These are phyloP conservation scores for Grosmannia huntii DNA, from an alignment of 2,329 filamentous ascomycete genomes.

Conservation along the genomic window DNA sequence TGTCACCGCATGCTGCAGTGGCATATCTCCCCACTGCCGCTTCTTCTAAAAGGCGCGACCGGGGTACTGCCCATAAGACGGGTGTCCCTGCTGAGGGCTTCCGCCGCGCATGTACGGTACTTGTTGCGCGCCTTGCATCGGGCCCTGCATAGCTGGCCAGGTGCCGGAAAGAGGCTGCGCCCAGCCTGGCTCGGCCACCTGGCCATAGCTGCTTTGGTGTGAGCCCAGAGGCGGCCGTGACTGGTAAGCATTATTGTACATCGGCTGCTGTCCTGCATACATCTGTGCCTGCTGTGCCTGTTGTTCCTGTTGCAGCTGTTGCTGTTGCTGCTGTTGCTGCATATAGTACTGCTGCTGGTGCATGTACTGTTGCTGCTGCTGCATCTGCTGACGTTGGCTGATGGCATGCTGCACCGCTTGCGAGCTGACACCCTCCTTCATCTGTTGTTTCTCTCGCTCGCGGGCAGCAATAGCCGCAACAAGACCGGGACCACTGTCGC, in stretches of 20 bases:
- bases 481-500: slow-evolving; percentile 46
- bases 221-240: slow-evolving; percentile 11
- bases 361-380: slow-evolving; percentile 32
- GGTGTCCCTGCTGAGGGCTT: background rate
- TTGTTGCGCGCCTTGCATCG: slow-evolving; percentile 8
- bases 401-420: slow-evolving; percentile 64
- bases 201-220: slow-evolving; percentile 1
- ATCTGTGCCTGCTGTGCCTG: slow-evolving; percentile 6
- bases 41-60: slow-evolving; percentile 20
- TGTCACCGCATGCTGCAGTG: background rate
- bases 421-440: slow-evolving; percentile 55
- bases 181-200: background rate
- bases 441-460: slow-evolving; percentile 63
- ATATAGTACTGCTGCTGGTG: slow-evolving; percentile 21
- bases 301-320: slow-evolving; percentile 16
- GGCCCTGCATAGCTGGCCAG: slow-evolving; percentile 4
- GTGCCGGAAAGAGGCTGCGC: background rate
- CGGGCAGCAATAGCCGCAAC: slow-evolving; percentile 69
- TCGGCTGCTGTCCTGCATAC: slow-evolving; percentile 7
- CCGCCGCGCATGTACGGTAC: slow-evolving; percentile 3
- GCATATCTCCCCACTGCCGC: background rate
- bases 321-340: slow-evolving; percentile 14
- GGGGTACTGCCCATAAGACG: slow-evolving; percentile 14
- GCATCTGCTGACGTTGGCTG: slow-evolving; percentile 42
- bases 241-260: slow-evolving; percentile 12